Conservation (phyloP, 1,139 yeast genomes). For the Yamadazyma mexicana region DNA sequence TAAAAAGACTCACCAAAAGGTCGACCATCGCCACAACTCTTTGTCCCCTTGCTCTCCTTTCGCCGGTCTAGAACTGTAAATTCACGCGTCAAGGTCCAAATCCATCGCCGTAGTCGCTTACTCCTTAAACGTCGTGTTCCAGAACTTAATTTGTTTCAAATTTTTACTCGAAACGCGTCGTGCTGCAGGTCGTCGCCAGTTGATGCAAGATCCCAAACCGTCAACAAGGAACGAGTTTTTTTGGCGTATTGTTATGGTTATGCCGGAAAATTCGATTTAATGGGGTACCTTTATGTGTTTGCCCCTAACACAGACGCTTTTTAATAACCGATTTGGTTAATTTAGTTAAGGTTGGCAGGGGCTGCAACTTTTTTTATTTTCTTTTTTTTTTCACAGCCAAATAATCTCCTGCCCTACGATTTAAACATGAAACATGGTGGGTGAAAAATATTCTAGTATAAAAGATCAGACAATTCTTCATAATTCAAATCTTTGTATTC, state of each 20-base stretch:
- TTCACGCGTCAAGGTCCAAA: no score
- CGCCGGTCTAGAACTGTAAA: background rate
- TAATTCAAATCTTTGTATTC: no score
- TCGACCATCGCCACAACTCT: no score
- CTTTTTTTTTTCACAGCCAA: no score
- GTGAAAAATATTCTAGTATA: background rate
- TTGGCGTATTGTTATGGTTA: conserved; percentile 2
- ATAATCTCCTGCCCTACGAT: no score
- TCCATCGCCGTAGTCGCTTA: no score
- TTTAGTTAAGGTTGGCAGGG: background rate
- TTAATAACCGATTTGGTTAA: background rate
- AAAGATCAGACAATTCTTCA: no score
- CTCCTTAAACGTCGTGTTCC: background rate
- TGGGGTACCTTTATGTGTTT: no score
- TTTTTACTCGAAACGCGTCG: conserved; percentile 1
- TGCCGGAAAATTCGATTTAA: no score
- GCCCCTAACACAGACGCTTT: background rate
- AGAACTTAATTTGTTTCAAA: conserved; percentile 1
- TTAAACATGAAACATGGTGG: no score
- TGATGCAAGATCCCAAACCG: conserved; percentile 3
- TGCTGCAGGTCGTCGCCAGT: conserved; percentile 1
- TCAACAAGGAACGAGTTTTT: background rate
- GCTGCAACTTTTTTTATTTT: background rate
- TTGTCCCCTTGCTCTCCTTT: no score
- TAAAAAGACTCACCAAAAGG: no score